Evolutionary conservation across 2,329 filamentous ascomycete species (phyloP), one percentile per base, ranked within the genome.

Genomic region (Lecanoromycetidae sp.): DNA sequence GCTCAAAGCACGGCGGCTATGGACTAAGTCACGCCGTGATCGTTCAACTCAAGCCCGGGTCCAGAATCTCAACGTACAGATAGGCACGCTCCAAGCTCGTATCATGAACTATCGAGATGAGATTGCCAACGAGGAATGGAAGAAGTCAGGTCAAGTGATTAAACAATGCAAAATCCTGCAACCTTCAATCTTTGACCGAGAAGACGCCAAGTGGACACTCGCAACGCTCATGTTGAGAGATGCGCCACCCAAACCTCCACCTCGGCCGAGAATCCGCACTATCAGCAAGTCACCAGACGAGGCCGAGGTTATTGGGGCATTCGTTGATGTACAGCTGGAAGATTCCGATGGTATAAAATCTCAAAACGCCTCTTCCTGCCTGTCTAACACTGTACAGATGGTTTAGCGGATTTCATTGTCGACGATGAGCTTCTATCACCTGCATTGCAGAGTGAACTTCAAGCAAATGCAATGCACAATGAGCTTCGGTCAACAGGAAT

Each of bases 121-220:
- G 17, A 75, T 87, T 27, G 53, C 69, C 19, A 55, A 60, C 1
- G 64, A 72, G 13, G 59, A 68, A 25, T 86, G 80, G 75, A 60
- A 63, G 9, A 74, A 66, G 6, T 64, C 66, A 19, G 56, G 62
- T 1, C 70, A 79, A 12, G 58, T 91, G 12, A 64, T 68, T 22
- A 65, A 63, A 5, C 75, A 78, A 55, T 78, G 79, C 40, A 62
- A 65, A 9, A 72, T 66, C 29, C 65, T 94, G 46, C 79, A 90
- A 50, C 66, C 69, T 4, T 86, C 72, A 3, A 63, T 94, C 1
- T 72, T 76, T 29, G 73, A 82, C 46, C 73, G 75, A 40, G 60
- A 69, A 52, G 56, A 57, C 22, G 56, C 58, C 20, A 58, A 59
- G 23, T 77, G 71, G 70, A 67, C 66, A 40, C 60, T 69, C 27